Conservation (phyloP, 305 asterid genomes). For the Euphrasia arctica region DNA sequence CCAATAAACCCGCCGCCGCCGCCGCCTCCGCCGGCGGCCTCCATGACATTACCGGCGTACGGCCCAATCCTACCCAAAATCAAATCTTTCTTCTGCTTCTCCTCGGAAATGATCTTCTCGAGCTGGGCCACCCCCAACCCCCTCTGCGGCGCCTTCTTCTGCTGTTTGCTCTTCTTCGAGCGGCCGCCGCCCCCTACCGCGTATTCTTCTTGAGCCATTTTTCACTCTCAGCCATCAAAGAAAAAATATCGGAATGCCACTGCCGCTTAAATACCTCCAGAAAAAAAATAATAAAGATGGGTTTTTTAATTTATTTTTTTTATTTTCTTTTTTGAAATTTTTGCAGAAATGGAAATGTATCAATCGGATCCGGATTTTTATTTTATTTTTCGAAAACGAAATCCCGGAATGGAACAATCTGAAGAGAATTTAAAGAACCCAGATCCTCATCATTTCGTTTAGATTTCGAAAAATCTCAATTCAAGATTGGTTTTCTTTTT, state of each 20-base stretch:
- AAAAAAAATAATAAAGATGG: constrained; percentile 4
- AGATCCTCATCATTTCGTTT: constrained; percentile 41
- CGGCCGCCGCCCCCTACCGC: constrained; percentile 26
- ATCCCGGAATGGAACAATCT: background rate
- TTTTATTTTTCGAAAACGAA: too few relatives aligned
- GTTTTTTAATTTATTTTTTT: background rate
- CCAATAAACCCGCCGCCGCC: background rate
- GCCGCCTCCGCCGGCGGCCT: background rate
- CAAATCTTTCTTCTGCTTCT: constrained; percentile 54
- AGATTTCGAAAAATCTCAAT: constrained; percentile 45
- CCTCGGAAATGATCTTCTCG: constrained; percentile 76
- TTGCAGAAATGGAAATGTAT: constrained; percentile 33
- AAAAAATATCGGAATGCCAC: background rate
- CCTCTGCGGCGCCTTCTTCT: constrained; percentile 83
- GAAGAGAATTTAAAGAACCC: constrained; percentile 35
- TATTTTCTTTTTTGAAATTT: background rate
- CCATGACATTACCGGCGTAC: constrained; percentile 7
- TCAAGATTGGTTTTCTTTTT: constrained; percentile 24
- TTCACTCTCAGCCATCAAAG: constrained; percentile 41
- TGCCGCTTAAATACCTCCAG: background rate
- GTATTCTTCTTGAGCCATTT: constrained; percentile 69
- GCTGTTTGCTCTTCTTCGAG: constrained; percentile 53
- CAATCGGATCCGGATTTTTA: constrained; percentile 33
- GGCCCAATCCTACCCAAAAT: background rate
- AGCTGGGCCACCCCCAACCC: constrained; percentile 97